Percentiles rank a stretch among this genome's conserved stretches.
Evolutionary conservation across 768 basidiomycete genomes (phyloP).

Genomic region (Dendrothele bispora): DNA sequence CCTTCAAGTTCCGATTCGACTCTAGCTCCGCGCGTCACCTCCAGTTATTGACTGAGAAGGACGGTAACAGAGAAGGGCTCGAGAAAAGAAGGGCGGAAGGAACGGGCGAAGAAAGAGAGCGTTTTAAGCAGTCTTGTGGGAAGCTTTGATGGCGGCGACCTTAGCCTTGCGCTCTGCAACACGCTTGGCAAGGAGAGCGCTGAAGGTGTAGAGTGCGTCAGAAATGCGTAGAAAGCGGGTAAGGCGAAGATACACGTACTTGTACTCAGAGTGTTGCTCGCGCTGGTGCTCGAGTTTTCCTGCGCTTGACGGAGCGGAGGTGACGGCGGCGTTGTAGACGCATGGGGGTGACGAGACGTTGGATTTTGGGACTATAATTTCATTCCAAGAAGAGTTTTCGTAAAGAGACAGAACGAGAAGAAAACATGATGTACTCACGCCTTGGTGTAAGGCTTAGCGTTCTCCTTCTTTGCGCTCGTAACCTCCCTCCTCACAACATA

Average conservation of each 20-base stretch:
- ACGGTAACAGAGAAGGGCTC: no score
- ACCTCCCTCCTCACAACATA: conserved; percentile 96
- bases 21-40: no score
- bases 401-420: neutral
- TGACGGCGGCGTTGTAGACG: conserved; percentile 97
- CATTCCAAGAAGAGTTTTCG: neutral
- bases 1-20: no score
- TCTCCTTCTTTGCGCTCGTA: conserved; percentile 81
- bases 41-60: no score
- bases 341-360: conserved; percentile 92
- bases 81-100: no score
- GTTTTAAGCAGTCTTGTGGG: conserved; percentile 1
- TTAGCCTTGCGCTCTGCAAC: conserved; percentile 92
- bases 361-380: conserved; percentile 91
- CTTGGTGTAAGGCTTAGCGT: conserved; percentile 94
- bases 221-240: neutral
- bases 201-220: conserved; percentile 21
- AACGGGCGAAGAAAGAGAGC: no score
- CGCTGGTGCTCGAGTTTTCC: conserved; percentile 89
- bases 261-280: conserved; percentile 94
- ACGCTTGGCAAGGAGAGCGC: conserved; percentile 83
- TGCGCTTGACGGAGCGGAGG: conserved; percentile 83
- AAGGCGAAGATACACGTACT: no score
- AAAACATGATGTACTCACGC: conserved; percentile 57
- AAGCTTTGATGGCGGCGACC: conserved; percentile 81